A percentile compares a stretch with the other conserved stretches of the same genome.
These are phyloP conservation scores for Auriscalpium vulgare DNA, from an alignment of 768 basidiomycete species.

Conservation along the genomic window DNA sequence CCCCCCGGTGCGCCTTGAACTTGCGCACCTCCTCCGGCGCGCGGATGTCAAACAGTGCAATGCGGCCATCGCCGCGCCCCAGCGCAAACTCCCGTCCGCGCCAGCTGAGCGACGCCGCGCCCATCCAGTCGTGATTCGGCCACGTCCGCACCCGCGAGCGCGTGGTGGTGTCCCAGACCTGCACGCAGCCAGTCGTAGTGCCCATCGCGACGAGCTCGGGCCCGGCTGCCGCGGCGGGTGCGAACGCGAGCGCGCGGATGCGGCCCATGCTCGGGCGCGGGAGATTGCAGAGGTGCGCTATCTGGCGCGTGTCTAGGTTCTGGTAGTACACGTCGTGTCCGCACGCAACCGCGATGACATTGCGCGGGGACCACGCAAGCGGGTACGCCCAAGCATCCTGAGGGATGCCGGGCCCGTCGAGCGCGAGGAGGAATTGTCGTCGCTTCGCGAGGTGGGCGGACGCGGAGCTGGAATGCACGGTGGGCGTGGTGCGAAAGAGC, in stretches of 20 bases:
- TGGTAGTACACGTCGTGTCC: slow-evolving; percentile 53
- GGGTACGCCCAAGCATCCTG: slow-evolving; percentile 47
- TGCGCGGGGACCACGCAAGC: slow-evolving; percentile 52
- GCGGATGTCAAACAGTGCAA: slow-evolving; percentile 32
- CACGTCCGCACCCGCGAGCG: slow-evolving; percentile 24
- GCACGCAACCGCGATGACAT: slow-evolving; percentile 58
- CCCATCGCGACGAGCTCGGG: slow-evolving; percentile 44
- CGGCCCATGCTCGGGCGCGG: slow-evolving; percentile 24
- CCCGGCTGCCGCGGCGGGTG: slow-evolving; percentile 23
- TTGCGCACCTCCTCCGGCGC: slow-evolving; percentile 20
- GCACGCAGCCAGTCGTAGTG: slow-evolving; percentile 40
- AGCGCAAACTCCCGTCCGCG: slow-evolving; percentile 28
- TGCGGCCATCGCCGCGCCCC: slow-evolving; percentile 30
- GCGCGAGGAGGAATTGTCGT: slow-evolving; percentile 46
- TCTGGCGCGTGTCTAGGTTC: slow-evolving; percentile 45
- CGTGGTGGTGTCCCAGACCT: slow-evolving; percentile 43
- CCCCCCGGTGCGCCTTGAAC: slow-evolving; percentile 25
- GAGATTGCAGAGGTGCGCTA: slow-evolving; percentile 42
- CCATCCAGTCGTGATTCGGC: slow-evolving; percentile 25
- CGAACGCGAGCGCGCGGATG: slow-evolving; percentile 47
- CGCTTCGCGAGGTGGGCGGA: slow-evolving; percentile 47
- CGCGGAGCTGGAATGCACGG: slow-evolving; percentile 37
- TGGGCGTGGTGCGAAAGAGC: slow-evolving; percentile 33
- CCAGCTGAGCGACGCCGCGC: slow-evolving; percentile 30
- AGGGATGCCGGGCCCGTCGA: slow-evolving; percentile 60